These are phyloP conservation scores for Physcomitrellopsis africana DNA, from an alignment of 225 moss, liverwort and hornwort genomes.

Conservation along the genomic window DNA sequence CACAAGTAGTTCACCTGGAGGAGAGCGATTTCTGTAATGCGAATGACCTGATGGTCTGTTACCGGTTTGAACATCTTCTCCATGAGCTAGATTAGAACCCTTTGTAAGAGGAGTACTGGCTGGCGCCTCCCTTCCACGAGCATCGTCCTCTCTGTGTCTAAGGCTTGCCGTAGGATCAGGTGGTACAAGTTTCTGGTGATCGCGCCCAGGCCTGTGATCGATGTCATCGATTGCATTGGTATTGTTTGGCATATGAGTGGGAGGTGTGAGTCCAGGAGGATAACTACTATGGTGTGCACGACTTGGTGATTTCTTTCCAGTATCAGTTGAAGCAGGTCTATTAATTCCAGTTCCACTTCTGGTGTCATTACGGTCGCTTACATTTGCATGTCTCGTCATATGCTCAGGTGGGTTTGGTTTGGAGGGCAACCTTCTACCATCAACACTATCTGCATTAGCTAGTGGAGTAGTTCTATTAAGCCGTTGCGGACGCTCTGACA, in stretches of 20 bases:
- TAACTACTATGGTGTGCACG: constrained; percentile 30
- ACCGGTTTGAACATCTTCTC: constrained; percentile 26
- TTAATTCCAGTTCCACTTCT: constrained; percentile 36
- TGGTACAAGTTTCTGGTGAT: constrained; percentile 31
- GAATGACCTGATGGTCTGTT: constrained; percentile 24
- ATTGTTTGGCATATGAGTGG: constrained; percentile 18
- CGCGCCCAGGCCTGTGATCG: constrained; percentile 32
- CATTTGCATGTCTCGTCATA: constrained; percentile 30
- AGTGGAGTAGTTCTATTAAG: constrained; percentile 37
- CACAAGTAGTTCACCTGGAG: constrained; percentile 27
- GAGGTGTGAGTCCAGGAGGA: constrained; percentile 39
- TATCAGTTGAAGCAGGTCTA: constrained; percentile 33
- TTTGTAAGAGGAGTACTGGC: constrained; percentile 21
- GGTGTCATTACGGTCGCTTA: constrained; percentile 32
- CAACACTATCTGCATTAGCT: constrained; percentile 33
- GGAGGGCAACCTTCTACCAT: constrained; percentile 28
- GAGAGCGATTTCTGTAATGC: constrained; percentile 10
- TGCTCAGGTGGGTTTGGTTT: constrained; percentile 33
- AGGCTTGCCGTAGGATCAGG: constrained; percentile 40
- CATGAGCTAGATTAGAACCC: constrained; percentile 28
- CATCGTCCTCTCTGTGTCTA: constrained; percentile 31
- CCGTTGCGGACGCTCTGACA: constrained; percentile 34
- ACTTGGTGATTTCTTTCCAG: constrained; percentile 37
- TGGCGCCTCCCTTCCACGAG: constrained; percentile 30
- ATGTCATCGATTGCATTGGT: constrained; percentile 32